phyloP scores from a whole-genome alignment of 2,329 filamentous ascomycete genomes.

The Trichophyton benhamiae region DNA sequence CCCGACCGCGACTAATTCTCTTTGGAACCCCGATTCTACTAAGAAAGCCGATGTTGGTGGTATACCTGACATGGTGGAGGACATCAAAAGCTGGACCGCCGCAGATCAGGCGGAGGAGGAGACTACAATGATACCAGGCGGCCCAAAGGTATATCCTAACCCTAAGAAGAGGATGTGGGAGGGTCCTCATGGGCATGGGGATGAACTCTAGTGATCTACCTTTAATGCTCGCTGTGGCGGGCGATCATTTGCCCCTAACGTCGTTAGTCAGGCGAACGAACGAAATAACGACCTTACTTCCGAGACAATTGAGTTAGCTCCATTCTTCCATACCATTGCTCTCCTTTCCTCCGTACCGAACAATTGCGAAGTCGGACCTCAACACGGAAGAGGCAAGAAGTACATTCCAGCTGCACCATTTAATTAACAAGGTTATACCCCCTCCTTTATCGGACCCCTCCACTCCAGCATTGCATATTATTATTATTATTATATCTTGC shows the following conservation, averaged over 20 bases:
- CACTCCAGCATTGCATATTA: too few relatives aligned
- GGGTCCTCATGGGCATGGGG: conserved; percentile 16
- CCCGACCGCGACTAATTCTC: neutral
- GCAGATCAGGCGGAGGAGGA: neutral
- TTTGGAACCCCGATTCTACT: neutral
- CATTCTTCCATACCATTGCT: too few relatives aligned
- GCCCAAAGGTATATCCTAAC: conserved; percentile 30
- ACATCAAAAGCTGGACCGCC: conserved; percentile 25
- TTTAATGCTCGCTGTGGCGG: neutral
- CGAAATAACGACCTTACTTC: too few relatives aligned
- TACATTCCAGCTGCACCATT: too few relatives aligned
- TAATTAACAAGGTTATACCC: too few relatives aligned
- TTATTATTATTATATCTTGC: too few relatives aligned
- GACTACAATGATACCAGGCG: conserved; percentile 24
- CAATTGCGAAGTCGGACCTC: too few relatives aligned
- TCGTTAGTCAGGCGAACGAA: too few relatives aligned
- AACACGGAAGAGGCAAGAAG: too few relatives aligned
- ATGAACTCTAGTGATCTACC: neutral
- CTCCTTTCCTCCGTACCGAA: too few relatives aligned
- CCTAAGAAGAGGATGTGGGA: conserved; percentile 40
- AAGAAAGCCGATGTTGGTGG: neutral
- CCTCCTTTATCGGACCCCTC: too few relatives aligned
- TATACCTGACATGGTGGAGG: conserved; percentile 26
- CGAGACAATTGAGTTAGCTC: too few relatives aligned
- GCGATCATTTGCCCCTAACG: neutral